Evolutionary conservation across 129 eudicot genomes (phyloP).

Genomic region (Artemisia argyi): DNA sequence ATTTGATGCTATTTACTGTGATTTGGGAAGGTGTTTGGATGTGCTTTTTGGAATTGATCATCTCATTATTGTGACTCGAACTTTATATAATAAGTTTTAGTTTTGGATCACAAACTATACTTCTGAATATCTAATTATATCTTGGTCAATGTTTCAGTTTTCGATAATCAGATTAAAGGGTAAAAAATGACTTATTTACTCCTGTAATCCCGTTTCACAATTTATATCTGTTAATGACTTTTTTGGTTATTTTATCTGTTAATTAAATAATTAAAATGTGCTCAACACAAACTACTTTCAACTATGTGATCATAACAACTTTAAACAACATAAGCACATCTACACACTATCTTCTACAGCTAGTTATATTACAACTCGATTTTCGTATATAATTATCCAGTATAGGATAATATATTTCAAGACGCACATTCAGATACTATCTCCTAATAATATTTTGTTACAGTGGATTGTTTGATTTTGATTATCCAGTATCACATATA

Average conservation of each 20-base stretch:
- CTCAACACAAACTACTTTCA: not conserved
- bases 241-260: slow-evolving; percentile 6
- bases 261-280: not conserved
- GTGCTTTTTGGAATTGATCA: not conserved
- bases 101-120: not conserved
- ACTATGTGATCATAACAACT: not conserved
- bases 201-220: not conserved
- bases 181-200: no score
- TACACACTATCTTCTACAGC: not conserved
- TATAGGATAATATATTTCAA: no score
- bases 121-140: no score
- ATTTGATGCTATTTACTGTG: not conserved
- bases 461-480: not conserved
- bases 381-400: no score
- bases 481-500: not conserved
- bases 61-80: not conserved
- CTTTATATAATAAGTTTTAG: not conserved
- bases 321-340: not conserved
- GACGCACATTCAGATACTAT: not conserved
- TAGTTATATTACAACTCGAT: no score
- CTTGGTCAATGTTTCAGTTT: not conserved
- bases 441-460: not conserved
- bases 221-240: not conserved
- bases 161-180: not conserved
- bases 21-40: not conserved